Evolutionary conservation across 148 eudicot species (phyloP), one percentile per base, ranked within the genome.

Genomic region (Linanthus parryae): DNA sequence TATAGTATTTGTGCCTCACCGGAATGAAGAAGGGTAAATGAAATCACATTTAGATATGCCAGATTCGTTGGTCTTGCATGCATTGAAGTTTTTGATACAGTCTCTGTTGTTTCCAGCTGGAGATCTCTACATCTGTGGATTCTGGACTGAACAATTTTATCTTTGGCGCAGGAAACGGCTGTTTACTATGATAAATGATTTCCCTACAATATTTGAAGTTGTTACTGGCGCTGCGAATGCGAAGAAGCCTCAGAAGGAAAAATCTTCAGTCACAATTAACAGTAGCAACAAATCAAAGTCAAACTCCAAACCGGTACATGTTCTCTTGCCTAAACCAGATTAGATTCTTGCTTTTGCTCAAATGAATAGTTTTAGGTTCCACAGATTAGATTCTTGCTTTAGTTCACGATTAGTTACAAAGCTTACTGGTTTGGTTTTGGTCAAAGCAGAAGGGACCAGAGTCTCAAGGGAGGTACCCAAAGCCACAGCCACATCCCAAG

Each of bases 201-300:
- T 89, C 56, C 97, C 97, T 15, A 77, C 95, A 20, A 61, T 89
- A 62, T 77, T 71, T 66, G 97, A 89, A 70, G 84, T 81, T 40
- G 94, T 84, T 51, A 74, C 82, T 40, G 95, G 97, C 66, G 56
- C 69, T 57, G 85, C 78, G 34, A 82, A 85, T 57, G 85, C 78
- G 34, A 82, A 85, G 75, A 89, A 82, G 53, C 84, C 69, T 43
- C 74, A 56, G 46, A 84, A 77, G 79, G 94, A 84, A 68, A 84
- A 69, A 66, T 78, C 85, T 48, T 43, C 79, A 12, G 71, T 65
- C 57, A 54, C 85, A 42, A 78, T 78, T 76, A 66, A 74, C 52
- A 76, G 89, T 61, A 84, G 83, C 84, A 79, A 26, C 73, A 88
- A 81, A 61, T 76, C 83, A 25, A 84, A 88, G 66, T 70, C 94